These are phyloP conservation scores for Cladosporium sp. DNA, from an alignment of 2,329 filamentous ascomycete species.

Conservation along the genomic window DNA sequence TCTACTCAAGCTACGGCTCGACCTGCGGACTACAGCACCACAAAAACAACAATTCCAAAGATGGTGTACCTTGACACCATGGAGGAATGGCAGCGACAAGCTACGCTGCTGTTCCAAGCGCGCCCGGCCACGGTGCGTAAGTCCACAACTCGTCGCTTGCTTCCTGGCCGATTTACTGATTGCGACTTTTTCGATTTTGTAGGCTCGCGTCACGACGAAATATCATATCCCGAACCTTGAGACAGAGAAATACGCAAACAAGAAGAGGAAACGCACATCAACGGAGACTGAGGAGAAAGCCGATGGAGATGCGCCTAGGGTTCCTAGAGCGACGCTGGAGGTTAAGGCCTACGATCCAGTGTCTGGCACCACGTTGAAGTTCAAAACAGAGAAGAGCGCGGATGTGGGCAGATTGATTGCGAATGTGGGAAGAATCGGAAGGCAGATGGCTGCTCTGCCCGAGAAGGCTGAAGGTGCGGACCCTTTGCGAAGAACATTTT, in stretches of 20 bases:
- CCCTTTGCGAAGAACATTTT: not conserved
- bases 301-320: conserved; percentile 35
- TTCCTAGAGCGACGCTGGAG: conserved; percentile 65
- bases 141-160: conserved; percentile 7
- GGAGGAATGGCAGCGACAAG: conserved; percentile 89
- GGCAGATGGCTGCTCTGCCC: conserved; percentile 52
- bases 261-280: conserved; percentile 22
- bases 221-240: conserved; percentile 62
- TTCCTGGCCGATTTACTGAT: not conserved
- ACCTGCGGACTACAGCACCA: not conserved
- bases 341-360: conserved; percentile 86
- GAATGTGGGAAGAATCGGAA: conserved; percentile 70
- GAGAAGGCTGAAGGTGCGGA: conserved; percentile 36
- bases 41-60: conserved; percentile 12
- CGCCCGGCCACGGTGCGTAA: conserved; percentile 72
- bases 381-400: conserved; percentile 82
- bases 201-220: conserved; percentile 90
- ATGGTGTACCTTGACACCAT: conserved; percentile 82
- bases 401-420: conserved; percentile 82
- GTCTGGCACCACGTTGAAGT: conserved; percentile 81
- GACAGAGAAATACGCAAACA: conserved; percentile 29
- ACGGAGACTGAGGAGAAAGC: conserved; percentile 26
- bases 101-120: conserved; percentile 77
- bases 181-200: not conserved
- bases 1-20: not conserved